These are phyloP conservation scores for Hanseniaspora sp. DNA, from an alignment of 1,139 yeast species.

Conservation along the genomic window DNA sequence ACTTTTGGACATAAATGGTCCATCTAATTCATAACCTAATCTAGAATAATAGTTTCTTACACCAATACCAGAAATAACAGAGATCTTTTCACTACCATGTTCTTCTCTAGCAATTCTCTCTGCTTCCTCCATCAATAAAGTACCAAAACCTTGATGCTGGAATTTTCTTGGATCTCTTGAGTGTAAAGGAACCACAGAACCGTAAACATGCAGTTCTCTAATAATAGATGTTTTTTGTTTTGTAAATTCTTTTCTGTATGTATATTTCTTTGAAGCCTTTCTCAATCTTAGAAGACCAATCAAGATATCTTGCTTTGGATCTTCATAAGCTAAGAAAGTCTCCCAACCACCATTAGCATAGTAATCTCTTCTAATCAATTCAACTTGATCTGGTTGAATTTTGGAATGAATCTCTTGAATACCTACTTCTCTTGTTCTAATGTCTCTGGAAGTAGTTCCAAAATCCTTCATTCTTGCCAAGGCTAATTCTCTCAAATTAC, in stretches of 20 bases:
- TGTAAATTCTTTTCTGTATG: slow-evolving; percentile 80
- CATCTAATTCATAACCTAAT: slow-evolving; percentile 83
- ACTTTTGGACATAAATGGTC: slow-evolving; percentile 86
- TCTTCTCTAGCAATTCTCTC: slow-evolving; percentile 91
- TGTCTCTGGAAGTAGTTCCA: slow-evolving; percentile 92
- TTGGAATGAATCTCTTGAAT: slow-evolving; percentile 96
- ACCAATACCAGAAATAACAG: slow-evolving; percentile 96
- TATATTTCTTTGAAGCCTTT: slow-evolving; percentile 77
- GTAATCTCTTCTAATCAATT: slow-evolving; percentile 86
- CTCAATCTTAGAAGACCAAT: slow-evolving; percentile 83
- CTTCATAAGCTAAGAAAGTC: slow-evolving; percentile 89
- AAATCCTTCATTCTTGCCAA: slow-evolving; percentile 96
- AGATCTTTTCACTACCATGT: slow-evolving; percentile 81
- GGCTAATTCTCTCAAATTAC: slow-evolving; percentile 89
- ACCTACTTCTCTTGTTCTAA: slow-evolving; percentile 97
- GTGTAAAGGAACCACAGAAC: slow-evolving; percentile 93
- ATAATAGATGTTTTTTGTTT: slow-evolving; percentile 82
- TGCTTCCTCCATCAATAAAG: slow-evolving; percentile 95
- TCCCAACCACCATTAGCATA: slow-evolving; percentile 99
- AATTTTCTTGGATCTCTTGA: slow-evolving; percentile 96
- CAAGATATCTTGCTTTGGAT: slow-evolving; percentile 90
- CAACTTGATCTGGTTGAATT: slow-evolving; percentile 95
- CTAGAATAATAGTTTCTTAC: slow-evolving; percentile 91
- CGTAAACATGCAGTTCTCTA: slow-evolving; percentile 92
- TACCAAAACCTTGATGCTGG: slow-evolving; percentile 99